These are phyloP conservation scores for Rutstroemia sp. DNA, from an alignment of 2,329 filamentous ascomycete species.

Conservation along the genomic window DNA sequence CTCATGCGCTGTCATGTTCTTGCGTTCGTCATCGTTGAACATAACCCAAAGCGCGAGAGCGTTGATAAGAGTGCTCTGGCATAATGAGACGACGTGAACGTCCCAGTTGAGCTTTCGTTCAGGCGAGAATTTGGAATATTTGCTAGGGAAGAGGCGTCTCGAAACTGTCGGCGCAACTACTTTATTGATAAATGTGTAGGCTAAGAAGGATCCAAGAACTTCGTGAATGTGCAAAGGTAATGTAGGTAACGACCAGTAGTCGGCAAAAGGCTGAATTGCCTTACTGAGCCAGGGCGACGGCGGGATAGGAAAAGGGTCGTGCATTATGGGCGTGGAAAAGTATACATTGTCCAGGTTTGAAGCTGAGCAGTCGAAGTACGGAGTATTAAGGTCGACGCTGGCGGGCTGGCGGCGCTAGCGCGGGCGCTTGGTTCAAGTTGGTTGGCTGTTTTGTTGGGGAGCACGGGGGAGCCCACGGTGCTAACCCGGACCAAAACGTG, in stretches of 20 bases:
- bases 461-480: too few species aligned
- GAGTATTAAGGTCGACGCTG: background rate
- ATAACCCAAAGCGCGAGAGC: constrained; percentile 68
- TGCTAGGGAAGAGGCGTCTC: constrained; percentile 49
- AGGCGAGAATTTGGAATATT: constrained; percentile 54
- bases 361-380: background rate
- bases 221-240: constrained; percentile 75
- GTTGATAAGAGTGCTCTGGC: constrained; percentile 70
- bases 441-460: too few species aligned
- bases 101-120: constrained; percentile 72
- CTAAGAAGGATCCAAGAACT: constrained; percentile 54
- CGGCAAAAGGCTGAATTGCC: constrained; percentile 56
- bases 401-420: too few species aligned
- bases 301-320: constrained; percentile 59
- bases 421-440: too few species aligned
- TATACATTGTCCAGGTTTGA: background rate
- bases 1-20: constrained; percentile 56
- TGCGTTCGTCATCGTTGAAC: constrained; percentile 58
- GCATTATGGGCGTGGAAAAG: background rate
- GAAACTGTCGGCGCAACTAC: constrained; percentile 63
- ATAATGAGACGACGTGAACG: constrained; percentile 76
- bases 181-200: constrained; percentile 63
- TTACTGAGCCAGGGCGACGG: constrained; percentile 45
- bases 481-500: too few species aligned
- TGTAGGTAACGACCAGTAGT: constrained; percentile 52